Percentiles rank a stretch among this genome's conserved stretches.
Evolutionary conservation across 805 yeast genomes (phyloP).

Genomic region (Candida palmyrensis): DNA sequence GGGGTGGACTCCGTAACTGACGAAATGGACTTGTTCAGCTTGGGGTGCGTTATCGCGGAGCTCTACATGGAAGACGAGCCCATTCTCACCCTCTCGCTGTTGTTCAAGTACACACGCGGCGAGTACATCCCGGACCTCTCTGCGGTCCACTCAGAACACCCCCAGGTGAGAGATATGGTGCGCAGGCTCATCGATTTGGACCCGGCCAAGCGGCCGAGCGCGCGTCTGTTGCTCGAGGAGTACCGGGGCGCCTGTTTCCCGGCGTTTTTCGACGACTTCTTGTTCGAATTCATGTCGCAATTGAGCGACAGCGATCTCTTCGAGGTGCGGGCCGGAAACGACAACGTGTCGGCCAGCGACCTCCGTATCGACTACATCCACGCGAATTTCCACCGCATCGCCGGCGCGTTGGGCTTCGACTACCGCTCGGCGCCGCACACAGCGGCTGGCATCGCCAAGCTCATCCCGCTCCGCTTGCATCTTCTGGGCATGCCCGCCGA

Average conservation of each 20-base stretch:
- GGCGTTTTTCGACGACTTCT: conserved; percentile 57
- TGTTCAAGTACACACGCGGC: conserved; percentile 72
- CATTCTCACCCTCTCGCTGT: conserved; percentile 77
- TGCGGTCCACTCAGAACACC: conserved; percentile 49
- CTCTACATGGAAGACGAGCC: conserved; percentile 83
- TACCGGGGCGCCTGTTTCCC: conserved; percentile 59
- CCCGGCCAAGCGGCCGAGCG: conserved; percentile 53
- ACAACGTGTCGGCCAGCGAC: conserved; percentile 26
- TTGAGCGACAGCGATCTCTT: conserved; percentile 21
- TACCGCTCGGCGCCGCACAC: background rate
- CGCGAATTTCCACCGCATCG: conserved; percentile 48
- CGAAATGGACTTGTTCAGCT: conserved; percentile 76
- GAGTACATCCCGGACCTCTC: conserved; percentile 63
- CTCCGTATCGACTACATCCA: conserved; percentile 57
- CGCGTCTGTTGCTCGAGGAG: conserved; percentile 46
- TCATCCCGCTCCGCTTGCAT: conserved; percentile 37
- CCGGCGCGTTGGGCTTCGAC: background rate
- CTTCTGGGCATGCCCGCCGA: conserved; percentile 46
- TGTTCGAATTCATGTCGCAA: conserved; percentile 57
- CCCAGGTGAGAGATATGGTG: conserved; percentile 49
- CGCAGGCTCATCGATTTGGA: conserved; percentile 57
- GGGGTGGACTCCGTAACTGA: conserved; percentile 35
- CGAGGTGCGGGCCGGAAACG: conserved; percentile 9
- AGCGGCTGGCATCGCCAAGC: conserved; percentile 1
- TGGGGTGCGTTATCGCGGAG: conserved; percentile 90